phyloP scores from a whole-genome alignment of 352 stramenopile genomes.

The Globisporangium perplexum region DNA sequence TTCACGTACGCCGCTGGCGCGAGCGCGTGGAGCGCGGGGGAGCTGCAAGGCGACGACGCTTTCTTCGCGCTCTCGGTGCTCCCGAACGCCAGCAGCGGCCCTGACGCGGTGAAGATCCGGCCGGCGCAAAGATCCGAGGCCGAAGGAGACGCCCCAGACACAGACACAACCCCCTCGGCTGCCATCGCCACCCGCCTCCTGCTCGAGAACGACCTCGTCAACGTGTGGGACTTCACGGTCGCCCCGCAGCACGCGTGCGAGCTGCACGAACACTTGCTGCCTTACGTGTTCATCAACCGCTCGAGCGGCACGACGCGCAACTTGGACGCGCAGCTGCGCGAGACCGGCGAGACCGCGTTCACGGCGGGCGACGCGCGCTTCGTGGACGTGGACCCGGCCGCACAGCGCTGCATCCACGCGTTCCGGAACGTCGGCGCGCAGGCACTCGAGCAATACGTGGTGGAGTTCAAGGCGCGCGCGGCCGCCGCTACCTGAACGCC shows the following conservation, averaged over 20 bases:
- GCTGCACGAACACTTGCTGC: conserved; percentile 30
- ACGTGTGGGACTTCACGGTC: conserved; percentile 36
- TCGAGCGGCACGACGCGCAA: conserved; percentile 21
- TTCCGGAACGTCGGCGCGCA: conserved; percentile 22
- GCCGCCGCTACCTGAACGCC: not conserved
- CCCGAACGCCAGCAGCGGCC: not conserved
- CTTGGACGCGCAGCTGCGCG: conserved; percentile 23
- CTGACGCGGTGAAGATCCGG: not conserved
- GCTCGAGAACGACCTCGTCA: conserved; percentile 27
- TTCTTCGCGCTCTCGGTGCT: conserved; percentile 14
- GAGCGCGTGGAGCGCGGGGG: not conserved
- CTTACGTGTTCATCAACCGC: conserved; percentile 41
- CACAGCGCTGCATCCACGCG: conserved; percentile 23
- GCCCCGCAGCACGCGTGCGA: conserved; percentile 19
- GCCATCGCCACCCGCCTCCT: conserved; percentile 24
- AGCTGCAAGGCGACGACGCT: not conserved
- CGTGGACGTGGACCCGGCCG: conserved; percentile 19
- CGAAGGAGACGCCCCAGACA: not conserved
- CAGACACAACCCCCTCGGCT: conserved; percentile 11
- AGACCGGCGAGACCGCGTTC: conserved; percentile 21
- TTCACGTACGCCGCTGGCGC: conserved; percentile 4
- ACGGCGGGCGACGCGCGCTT: conserved; percentile 22
- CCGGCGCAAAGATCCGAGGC: not conserved
- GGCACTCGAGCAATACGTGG: conserved; percentile 29
- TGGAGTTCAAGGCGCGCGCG: conserved; percentile 24